Evolutionary conservation across 2,329 filamentous ascomycete genomes (phyloP), one percentile per base, ranked within the genome.

Genomic region (Talaromyces amestolkiae): DNA sequence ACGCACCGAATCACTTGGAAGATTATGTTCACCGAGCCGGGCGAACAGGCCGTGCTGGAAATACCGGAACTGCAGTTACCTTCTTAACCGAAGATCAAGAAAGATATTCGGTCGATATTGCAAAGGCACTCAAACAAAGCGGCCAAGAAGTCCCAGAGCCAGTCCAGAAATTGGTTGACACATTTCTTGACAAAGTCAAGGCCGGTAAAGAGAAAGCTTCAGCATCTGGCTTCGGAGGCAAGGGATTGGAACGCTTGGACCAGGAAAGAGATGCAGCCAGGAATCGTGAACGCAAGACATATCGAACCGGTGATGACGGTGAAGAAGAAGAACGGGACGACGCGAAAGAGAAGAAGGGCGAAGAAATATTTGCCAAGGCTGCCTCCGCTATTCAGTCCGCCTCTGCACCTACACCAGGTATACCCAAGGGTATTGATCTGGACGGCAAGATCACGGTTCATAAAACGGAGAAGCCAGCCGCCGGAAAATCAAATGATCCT

Each of bases 21-120:
- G 95, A 98, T 74, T 98, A 98, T 73, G 94, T 98, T 47, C 95
- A 97, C 77, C 90, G 95, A 68, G 92, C 91, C 64, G 95, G 95
- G 58, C 91, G 95, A 72, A 98, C 95, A 8, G 95, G 95, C 11
- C 90, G 95, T 75, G 95, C 95, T 54, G 95, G 95, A 47, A 96
- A 97, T 73, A 97, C 88, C 24, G 95, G 95, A 68, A 96, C 93
- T 45, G 95, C 95, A 0, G 91, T 99, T 60, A 99, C 95, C 0
- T 97, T 98, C 74, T 83, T 99, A 66, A 96, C 92, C 0, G 90
- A 92, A 49, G 91, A 96, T 56, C 93, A 99, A 76, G 93, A 96
- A 74, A 92, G 92, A 69, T 97, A 91, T 73, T 91, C 95, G 2
- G 86, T 91, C 11, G 93, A 96, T 70, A 92, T 97, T 67, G 89